Evolutionary conservation across 495 filamentous ascomycete species (phyloP).

Genomic region (Amphirosellinia nigrospora): DNA sequence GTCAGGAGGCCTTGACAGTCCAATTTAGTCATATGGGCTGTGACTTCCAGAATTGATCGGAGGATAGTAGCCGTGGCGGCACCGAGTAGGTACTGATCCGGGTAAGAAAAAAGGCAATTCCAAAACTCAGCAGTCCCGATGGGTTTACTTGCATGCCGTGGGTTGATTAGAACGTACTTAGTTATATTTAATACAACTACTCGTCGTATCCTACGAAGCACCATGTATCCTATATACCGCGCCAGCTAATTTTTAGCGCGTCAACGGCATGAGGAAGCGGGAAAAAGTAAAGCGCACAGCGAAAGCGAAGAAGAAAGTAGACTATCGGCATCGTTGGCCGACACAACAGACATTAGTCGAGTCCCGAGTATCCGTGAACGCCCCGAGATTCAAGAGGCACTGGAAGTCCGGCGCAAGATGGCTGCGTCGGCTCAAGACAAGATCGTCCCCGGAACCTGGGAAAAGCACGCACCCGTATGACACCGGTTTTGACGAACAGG

Average conservation of each 20-base stretch:
- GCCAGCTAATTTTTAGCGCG: slow-evolving; percentile 18
- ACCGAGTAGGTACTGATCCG: too few species aligned
- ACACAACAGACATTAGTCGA: slow-evolving; percentile 39
- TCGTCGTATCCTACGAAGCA: not conserved
- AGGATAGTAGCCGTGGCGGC: not conserved
- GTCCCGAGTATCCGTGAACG: slow-evolving; percentile 18
- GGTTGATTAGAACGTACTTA: not conserved
- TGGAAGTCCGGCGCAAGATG: not conserved
- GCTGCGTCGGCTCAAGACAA: slow-evolving; percentile 14
- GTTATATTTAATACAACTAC: not conserved
- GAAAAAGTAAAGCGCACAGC: not conserved
- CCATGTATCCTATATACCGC: not conserved
- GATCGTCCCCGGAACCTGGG: slow-evolving; percentile 15
- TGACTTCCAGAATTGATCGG: not conserved
- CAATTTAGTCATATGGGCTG: not conserved
- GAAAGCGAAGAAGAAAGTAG: slow-evolving; percentile 17
- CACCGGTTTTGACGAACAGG: slow-evolving; percentile 27
- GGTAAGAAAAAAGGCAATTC: not conserved
- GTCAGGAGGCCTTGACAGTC: not conserved
- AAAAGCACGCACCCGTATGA: slow-evolving; percentile 40
- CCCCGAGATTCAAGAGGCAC: not conserved
- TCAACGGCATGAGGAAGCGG: slow-evolving; percentile 19
- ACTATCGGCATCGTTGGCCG: slow-evolving; percentile 40
- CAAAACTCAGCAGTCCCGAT: not conserved
- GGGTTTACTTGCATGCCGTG: not conserved